phyloP scores from a whole-genome alignment of 2,329 filamentous ascomycete genomes.

The Stachybotrys chlorohalonatus region DNA sequence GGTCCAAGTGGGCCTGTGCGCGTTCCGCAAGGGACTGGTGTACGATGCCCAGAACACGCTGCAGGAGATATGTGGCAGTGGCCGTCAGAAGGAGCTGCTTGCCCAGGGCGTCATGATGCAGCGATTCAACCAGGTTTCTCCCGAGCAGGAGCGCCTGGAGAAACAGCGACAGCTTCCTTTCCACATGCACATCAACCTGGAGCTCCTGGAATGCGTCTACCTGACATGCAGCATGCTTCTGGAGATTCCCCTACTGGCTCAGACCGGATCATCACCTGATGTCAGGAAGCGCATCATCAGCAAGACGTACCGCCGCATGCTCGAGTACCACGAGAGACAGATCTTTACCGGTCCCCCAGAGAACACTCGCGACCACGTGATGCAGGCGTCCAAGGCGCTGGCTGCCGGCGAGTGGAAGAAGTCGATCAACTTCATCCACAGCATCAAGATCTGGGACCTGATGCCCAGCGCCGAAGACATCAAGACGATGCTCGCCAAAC shows the following conservation, averaged over 20 bases:
- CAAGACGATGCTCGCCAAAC: constrained; percentile 93
- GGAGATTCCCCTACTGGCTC: constrained; percentile 92
- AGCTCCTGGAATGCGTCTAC: constrained; percentile 96
- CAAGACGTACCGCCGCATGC: constrained; percentile 98
- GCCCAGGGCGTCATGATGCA: constrained; percentile 98
- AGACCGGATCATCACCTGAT: constrained; percentile 93
- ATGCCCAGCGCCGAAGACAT: constrained; percentile 89
- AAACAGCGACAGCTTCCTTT: constrained; percentile 96
- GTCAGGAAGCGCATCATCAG: constrained; percentile 97
- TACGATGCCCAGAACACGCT: constrained; percentile 97
- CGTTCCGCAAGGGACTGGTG: constrained; percentile 92
- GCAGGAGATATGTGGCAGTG: constrained; percentile 95
- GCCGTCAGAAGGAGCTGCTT: constrained; percentile 93
- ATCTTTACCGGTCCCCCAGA: constrained; percentile 98
- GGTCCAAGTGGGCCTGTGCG: constrained; percentile 95
- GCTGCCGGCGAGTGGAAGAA: constrained; percentile 99
- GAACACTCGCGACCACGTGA: constrained; percentile 98
- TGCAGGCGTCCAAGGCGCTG: constrained; percentile 96
- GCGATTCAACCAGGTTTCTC: constrained; percentile 89
- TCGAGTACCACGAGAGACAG: constrained; percentile 98
- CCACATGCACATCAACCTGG: constrained; percentile 99
- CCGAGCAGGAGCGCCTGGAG: constrained; percentile 95
- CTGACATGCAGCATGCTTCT: constrained; percentile 98
- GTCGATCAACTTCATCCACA: constrained; percentile 84
- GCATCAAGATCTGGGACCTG: constrained; percentile 99